Evolutionary conservation across 2,329 filamentous ascomycete species (phyloP).

Genomic region (Plectosphaerella plurivora): DNA sequence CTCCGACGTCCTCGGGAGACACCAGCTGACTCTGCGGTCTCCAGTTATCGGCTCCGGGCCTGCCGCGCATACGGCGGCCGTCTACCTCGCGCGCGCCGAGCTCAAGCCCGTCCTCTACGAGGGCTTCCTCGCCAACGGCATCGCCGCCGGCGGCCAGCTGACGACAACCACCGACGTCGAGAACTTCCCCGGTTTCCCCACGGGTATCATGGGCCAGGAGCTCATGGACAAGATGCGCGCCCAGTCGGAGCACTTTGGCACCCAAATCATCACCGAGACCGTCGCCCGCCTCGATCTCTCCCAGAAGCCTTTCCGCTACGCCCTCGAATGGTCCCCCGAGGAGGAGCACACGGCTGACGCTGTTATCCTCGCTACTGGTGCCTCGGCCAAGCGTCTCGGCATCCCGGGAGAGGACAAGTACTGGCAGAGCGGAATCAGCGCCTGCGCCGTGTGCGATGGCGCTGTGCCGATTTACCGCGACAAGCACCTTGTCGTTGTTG

Average conservation of each 20-base stretch:
- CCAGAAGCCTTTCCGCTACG: slow-evolving; percentile 83
- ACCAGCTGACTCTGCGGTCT: slow-evolving; percentile 1
- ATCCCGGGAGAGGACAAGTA: slow-evolving; percentile 88
- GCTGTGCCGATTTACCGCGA: slow-evolving; percentile 96
- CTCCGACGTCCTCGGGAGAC: background rate
- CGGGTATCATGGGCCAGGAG: slow-evolving; percentile 79
- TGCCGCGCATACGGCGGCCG: slow-evolving; percentile 92
- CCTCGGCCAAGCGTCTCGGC: slow-evolving; percentile 79
- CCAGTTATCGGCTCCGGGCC: slow-evolving; percentile 87
- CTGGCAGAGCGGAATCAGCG: slow-evolving; percentile 96
- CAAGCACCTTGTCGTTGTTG: slow-evolving; percentile 92
- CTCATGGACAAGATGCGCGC: slow-evolving; percentile 95
- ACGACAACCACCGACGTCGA: slow-evolving; percentile 98
- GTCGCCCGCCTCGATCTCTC: slow-evolving; percentile 84
- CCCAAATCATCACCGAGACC: slow-evolving; percentile 88
- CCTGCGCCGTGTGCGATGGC: slow-evolving; percentile 96
- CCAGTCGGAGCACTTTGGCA: slow-evolving; percentile 89
- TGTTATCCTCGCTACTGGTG: slow-evolving; percentile 91
- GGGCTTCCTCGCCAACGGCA: slow-evolving; percentile 95
- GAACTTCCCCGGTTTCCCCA: slow-evolving; percentile 94
- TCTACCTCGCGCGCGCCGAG: slow-evolving; percentile 93
- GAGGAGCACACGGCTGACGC: slow-evolving; percentile 85
- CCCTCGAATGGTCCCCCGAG: slow-evolving; percentile 82
- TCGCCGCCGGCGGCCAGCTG: slow-evolving; percentile 91
- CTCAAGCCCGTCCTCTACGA: slow-evolving; percentile 94